A percentile compares a stretch with the other conserved stretches of the same genome.
These are phyloP conservation scores for Paulinella micropora DNA, from an alignment of 78 protist species.

Conservation along the genomic window DNA sequence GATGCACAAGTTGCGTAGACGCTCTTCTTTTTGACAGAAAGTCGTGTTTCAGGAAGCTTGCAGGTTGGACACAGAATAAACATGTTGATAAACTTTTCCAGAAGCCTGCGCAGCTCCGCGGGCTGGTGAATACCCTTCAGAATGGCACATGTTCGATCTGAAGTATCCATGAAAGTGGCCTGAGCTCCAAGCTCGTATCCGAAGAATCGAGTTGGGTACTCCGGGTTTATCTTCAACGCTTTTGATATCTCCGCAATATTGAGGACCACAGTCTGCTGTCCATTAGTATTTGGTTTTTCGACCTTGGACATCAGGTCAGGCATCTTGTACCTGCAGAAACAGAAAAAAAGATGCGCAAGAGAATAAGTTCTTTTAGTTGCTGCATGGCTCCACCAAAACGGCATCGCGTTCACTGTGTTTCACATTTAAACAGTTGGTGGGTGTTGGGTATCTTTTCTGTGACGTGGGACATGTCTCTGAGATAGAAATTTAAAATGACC, in stretches of 20 bases:
- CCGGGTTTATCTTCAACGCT: constrained; percentile 58
- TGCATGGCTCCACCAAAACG: too few relatives aligned
- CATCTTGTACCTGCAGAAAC: constrained; percentile 35
- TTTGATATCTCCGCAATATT: constrained; percentile 62
- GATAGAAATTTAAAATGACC: too few relatives aligned
- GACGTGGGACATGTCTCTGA: too few relatives aligned
- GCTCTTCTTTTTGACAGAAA: too few relatives aligned
- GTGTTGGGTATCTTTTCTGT: too few relatives aligned
- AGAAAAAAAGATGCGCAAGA: too few relatives aligned
- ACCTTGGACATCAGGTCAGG: constrained; percentile 54
- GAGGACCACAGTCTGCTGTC: constrained; percentile 69
- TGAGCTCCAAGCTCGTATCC: constrained; percentile 72
- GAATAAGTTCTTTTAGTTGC: too few relatives aligned
- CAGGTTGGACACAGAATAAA: constrained; percentile 68
- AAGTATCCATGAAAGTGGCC: constrained; percentile 44
- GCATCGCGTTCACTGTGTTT: too few relatives aligned
- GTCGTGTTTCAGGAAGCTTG: too few relatives aligned
- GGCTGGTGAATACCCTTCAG: constrained; percentile 54
- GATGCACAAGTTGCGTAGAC: too few relatives aligned
- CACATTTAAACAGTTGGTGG: too few relatives aligned
- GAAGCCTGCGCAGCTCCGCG: constrained; percentile 14
- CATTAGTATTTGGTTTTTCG: constrained; percentile 77
- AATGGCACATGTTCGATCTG: constrained; percentile 24
- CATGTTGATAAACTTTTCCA: constrained; percentile 57
- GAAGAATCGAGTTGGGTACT: constrained; percentile 45